Evolutionary conservation across 805 yeast genomes (phyloP).

Genomic region (Cyberlindnera meyerae): DNA sequence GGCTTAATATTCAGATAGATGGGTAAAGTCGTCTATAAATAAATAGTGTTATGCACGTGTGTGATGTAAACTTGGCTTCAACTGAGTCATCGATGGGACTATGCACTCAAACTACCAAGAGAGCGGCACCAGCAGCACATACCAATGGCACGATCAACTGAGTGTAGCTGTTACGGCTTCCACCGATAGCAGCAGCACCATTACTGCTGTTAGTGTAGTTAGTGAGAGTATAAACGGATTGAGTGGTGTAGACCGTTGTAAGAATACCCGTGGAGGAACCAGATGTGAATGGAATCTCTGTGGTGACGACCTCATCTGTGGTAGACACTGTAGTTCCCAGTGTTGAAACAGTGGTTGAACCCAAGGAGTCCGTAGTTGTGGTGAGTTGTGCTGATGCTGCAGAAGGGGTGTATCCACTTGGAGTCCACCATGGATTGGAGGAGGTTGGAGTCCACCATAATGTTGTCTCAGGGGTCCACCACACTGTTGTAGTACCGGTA

Average conservation of each 20-base stretch:
- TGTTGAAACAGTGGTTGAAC: conserved; percentile 11
- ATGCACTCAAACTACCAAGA: conserved; percentile 7
- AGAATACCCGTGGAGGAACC: conserved; percentile 15
- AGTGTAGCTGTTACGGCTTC: conserved; percentile 6
- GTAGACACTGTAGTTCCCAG: conserved; percentile 13
- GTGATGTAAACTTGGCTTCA: too few relatives aligned
- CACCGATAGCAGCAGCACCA: conserved; percentile 10
- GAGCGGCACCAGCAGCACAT: conserved; percentile 14
- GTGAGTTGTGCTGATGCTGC: conserved; percentile 7
- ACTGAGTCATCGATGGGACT: too few relatives aligned
- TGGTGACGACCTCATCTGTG: conserved; percentile 9
- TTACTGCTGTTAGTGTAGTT: conserved; percentile 14
- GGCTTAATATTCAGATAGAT: background rate
- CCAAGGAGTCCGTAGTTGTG: conserved; percentile 9
- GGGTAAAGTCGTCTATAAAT: background rate
- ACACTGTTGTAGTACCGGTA: conserved; percentile 9
- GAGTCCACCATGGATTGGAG: conserved; percentile 9
- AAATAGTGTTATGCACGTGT: background rate
- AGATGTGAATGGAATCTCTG: conserved; percentile 10
- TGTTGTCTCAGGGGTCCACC: conserved; percentile 7
- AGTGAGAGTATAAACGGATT: conserved; percentile 10
- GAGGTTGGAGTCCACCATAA: conserved; percentile 16
- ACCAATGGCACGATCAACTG: conserved; percentile 10
- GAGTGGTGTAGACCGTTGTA: conserved; percentile 15
- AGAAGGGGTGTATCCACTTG: conserved; percentile 2